Evolutionary conservation across 257 asterid genomes (phyloP), one percentile per base, ranked within the genome.

Genomic region (Penstemon eatonii): DNA sequence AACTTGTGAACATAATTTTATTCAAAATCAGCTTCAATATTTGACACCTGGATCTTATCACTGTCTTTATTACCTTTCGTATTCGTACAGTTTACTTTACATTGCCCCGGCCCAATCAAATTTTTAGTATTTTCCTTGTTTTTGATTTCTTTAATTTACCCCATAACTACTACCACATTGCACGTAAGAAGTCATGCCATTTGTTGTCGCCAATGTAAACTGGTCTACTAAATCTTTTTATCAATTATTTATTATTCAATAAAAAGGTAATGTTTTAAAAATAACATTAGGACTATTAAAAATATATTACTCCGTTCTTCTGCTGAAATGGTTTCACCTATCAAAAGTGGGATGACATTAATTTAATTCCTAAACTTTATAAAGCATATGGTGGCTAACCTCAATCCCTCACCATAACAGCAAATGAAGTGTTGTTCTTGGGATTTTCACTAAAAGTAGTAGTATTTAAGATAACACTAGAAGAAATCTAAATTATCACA

Each of bases 41-140:
- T 73, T 67, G 67, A 76, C 73, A 76, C 73, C 38, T 67, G 39
- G 63, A 65, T 73, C 82, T 51, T 71, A 73, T 74, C 78, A 76
- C 73, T 73, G 73, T 68, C 76, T 72, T 74, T 74, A 59, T 75
- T 73, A 39, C 70, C 79, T 73, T 70, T 58, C 61, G 33, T 70
- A 70, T 71, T 66, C 64, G 40, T 50, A 53, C 53, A n/a, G 61
- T 62, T 61, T 65, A 18, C 68, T 67, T 68, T 44, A 18, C 44
- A 3, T 37, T 12, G 47, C 38, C 46, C 8, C 18, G 18, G 18
- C 18, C 38, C 74, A 40, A 73, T 73, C 66, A 73, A 65, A 65
- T 40, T 72, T 19, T 50, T 40, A 18, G 42, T 66, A 66, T 1
- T 55, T 60, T 66, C 39, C 64, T 41, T 57, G 12, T 19, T 49